Evolutionary conservation across 164 flowering plant genomes (phyloP).

Genomic region (Malania oleifera): DNA sequence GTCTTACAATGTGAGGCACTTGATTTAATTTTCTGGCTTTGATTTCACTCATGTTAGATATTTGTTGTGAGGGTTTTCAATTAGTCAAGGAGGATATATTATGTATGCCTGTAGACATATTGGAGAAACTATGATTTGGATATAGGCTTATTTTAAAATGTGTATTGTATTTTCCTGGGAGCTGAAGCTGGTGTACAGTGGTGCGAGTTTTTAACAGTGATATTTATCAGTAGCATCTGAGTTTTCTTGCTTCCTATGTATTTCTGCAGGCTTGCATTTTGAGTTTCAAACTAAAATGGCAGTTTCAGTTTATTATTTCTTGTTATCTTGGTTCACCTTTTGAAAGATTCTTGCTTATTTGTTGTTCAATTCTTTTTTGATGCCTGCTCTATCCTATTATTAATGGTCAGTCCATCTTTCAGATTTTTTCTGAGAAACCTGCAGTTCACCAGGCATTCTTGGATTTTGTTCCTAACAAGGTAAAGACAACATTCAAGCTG

Average conservation of each 20-base stretch:
- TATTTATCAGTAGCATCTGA: neutral
- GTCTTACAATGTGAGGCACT: no score
- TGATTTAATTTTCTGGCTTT: no score
- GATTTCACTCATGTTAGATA: no score
- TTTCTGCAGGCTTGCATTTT: neutral
- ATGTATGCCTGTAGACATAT: no score
- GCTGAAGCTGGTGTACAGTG: neutral
- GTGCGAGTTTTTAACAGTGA: neutral
- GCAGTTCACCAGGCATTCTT: constrained; percentile 89
- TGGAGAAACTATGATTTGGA: no score
- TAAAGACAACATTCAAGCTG: constrained; percentile 15
- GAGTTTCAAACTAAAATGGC: neutral
- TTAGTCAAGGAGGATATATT: no score
- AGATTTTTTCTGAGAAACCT: constrained; percentile 98
- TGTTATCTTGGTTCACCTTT: neutral
- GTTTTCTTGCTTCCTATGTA: neutral
- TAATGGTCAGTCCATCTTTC: constrained; percentile 22
- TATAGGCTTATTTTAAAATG: no score
- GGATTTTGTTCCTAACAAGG: constrained; percentile 79
- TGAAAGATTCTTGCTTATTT: neutral
- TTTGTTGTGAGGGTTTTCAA: no score
- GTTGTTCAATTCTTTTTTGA: neutral
- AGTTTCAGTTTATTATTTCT: neutral
- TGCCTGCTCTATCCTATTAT: neutral
- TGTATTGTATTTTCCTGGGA: neutral